Evolutionary conservation across 805 yeast genomes (phyloP), one percentile per base, ranked within the genome.

Genomic region (Wickerhamiella siamensis): DNA sequence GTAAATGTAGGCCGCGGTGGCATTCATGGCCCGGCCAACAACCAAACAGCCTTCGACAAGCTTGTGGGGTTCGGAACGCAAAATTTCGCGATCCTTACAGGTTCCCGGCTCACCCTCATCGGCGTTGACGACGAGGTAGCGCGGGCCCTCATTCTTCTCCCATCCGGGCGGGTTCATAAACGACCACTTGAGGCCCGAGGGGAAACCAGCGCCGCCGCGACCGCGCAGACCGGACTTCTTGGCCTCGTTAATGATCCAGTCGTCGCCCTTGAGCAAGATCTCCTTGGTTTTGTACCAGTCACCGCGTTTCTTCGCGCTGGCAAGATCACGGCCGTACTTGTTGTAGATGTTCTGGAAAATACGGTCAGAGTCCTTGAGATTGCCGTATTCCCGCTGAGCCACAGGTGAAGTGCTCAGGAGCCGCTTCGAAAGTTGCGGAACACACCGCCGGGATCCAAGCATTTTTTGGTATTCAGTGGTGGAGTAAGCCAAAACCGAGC

Each of bases 101-200:
- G 94, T 83, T 47, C 94, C 94, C 12, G 94, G 94, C 64, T 83
- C 94, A 54, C 94, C 94, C 65, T 83, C 94, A 66, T 83, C 94
- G 43, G 94, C 94, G 62, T 83, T 83, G 54, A 83, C 84, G 38
- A 83, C 93, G 52, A 83, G 70, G 59, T 82, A 82, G 56, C 94
- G 73, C 47, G 94, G 91, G n/a, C 94, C 94, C 14, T 64, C 65
- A 63, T 83, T 83, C 58, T 83, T 83, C 47, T 83, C 93, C 94
- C 94, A 83, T 45, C 91, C 91, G 42, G 94, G 94, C 36, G 94
- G 94, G 64, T 83, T 83, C 94, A 83, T 83, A 59, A 83, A 83
- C 19, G 91, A 80, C 93, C 93, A 83, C 63, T 83, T 83, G 56
- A 83, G 71, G 26, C 94, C 94, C 19, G 86, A 75, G 42, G 94